These are phyloP conservation scores for Coemansia guatemalensis DNA, from an alignment of 192 early-diverging fungal genomes.

Conservation along the genomic window DNA sequence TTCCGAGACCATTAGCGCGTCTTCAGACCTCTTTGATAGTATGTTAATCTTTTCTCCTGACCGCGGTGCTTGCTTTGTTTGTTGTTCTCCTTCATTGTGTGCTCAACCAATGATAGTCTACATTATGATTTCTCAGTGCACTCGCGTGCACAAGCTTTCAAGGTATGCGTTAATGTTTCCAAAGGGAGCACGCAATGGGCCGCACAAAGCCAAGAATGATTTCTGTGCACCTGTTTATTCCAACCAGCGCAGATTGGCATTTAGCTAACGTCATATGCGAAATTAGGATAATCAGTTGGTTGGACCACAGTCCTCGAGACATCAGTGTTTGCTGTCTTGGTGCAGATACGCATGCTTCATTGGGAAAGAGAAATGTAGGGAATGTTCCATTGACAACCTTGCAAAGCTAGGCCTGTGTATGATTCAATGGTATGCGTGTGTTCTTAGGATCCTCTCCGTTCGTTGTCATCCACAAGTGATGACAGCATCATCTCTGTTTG, in stretches of 20 bases:
- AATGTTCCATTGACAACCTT: neutral
- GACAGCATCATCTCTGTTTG: neutral
- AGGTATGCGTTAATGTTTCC: too few species aligned
- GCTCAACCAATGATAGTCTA: neutral
- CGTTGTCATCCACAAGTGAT: neutral
- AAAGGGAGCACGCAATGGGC: too few species aligned
- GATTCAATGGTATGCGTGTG: neutral
- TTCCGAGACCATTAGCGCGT: neutral
- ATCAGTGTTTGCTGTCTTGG: neutral
- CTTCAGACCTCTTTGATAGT: neutral
- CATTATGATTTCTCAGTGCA: neutral
- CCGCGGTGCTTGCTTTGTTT: neutral
- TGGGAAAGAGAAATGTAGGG: neutral
- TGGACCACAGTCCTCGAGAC: neutral
- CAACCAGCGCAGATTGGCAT: neutral
- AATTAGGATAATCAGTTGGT: neutral
- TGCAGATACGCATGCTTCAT: neutral
- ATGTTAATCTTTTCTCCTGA: neutral
- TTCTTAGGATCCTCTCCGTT: neutral
- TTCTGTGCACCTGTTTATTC: neutral
- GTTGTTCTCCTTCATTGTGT: neutral
- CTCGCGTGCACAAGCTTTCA: neutral
- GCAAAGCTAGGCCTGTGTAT: neutral
- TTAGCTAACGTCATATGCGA: neutral
- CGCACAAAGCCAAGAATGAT: neutral